A percentile compares a stretch with the other conserved stretches of the same genome.
Conservation (phyloP, 805 yeast genomes). For the Lipomyces starkeyi region DNA sequence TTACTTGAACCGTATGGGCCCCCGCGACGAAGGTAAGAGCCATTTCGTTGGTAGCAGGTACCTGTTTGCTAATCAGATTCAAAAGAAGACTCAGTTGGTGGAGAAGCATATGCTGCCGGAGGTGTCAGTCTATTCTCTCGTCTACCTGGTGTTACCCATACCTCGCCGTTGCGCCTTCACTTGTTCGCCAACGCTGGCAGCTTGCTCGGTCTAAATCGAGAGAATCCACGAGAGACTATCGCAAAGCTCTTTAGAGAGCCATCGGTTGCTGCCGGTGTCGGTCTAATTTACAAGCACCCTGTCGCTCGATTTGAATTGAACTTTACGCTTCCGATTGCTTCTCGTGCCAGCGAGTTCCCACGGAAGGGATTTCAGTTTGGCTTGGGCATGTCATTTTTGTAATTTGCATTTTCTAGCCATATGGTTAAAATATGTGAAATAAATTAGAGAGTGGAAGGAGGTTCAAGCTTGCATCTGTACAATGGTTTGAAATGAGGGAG, state of each 20-base stretch:
- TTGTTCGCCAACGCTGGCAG: slow-evolving; percentile 71
- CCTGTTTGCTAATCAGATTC: slow-evolving; percentile 1
- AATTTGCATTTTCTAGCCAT: slow-evolving; percentile 24
- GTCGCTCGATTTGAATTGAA: slow-evolving; percentile 72
- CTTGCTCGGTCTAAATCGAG: slow-evolving; percentile 44
- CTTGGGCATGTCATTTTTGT: slow-evolving; percentile 64
- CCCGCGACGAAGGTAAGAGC: slow-evolving; percentile 51
- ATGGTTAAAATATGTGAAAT: background rate
- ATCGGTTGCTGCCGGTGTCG: slow-evolving; percentile 62
- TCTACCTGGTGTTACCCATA: slow-evolving; percentile 58
- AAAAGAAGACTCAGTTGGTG: slow-evolving; percentile 65
- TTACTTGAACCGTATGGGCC: slow-evolving; percentile 69
- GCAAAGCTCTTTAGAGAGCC: slow-evolving; percentile 50
- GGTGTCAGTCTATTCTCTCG: slow-evolving; percentile 66
- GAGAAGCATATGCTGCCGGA: slow-evolving; percentile 61
- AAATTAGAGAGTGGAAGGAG: background rate
- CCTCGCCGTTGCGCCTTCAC: slow-evolving; percentile 65
- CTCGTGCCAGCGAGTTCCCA: slow-evolving; percentile 55
- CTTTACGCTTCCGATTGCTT: slow-evolving; percentile 64
- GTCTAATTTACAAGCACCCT: slow-evolving; percentile 66
- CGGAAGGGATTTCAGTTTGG: slow-evolving; percentile 75
- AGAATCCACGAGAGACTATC: slow-evolving; percentile 37
- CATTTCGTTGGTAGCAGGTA: background rate
- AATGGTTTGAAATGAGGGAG: background rate
- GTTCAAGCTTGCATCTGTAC: background rate